A percentile compares a stretch with the other conserved stretches of the same genome.
phyloP scores from a whole-genome alignment of 257 asterid genomes.

The Coffea eugenioides region DNA sequence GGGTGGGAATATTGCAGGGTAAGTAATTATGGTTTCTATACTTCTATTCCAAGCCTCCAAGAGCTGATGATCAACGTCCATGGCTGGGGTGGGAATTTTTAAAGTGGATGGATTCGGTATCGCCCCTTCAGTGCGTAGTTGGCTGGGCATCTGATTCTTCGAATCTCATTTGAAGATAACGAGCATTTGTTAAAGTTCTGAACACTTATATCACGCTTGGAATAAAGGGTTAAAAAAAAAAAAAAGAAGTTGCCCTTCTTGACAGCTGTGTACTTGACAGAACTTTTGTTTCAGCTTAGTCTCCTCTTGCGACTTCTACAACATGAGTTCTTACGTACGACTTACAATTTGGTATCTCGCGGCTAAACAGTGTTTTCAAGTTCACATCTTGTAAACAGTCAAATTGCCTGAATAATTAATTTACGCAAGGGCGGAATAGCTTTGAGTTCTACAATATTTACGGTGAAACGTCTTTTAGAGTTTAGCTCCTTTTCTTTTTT shows the following conservation, averaged over 20 bases:
- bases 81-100: conserved; percentile 4
- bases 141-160: conserved; percentile 25
- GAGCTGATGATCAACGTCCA: background rate
- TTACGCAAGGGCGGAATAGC: background rate
- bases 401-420: background rate
- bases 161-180: background rate
- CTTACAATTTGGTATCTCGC: too few relatives aligned
- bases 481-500: too few relatives aligned
- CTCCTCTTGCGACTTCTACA: too few relatives aligned
- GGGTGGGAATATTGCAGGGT: too few relatives aligned
- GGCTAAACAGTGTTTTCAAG: too few relatives aligned
- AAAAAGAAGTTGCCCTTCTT: background rate
- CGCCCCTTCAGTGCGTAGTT: background rate
- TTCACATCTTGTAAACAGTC: too few relatives aligned
- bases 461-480: too few relatives aligned
- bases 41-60: too few relatives aligned
- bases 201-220: background rate
- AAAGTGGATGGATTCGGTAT: background rate
- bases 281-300: too few relatives aligned
- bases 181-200: background rate
- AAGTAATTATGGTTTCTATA: background rate
- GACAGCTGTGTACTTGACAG: background rate
- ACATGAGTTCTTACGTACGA: too few relatives aligned
- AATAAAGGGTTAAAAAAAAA: conserved; percentile 9
- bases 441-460: too few relatives aligned